A percentile compares a stretch with the other conserved stretches of the same genome.
Evolutionary conservation across 75 land plant genomes (phyloP).

Genomic region (Larix kaempferi): DNA sequence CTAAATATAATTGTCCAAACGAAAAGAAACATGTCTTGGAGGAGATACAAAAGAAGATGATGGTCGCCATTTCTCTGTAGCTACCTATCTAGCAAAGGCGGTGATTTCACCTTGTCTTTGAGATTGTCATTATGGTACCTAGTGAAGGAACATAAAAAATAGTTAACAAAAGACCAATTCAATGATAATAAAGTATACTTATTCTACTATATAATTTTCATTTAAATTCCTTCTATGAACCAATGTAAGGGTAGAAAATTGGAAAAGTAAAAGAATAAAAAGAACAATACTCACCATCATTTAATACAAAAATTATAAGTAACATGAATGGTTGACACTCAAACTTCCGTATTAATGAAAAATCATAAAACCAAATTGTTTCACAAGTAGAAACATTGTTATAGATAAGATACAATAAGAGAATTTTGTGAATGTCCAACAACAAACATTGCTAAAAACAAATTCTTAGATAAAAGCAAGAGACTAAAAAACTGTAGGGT

Average conservation of each 20-base stretch:
- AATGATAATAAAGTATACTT: neutral
- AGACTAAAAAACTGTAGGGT: no score
- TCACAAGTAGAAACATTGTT: neutral
- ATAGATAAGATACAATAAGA: no score
- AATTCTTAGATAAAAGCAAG: no score
- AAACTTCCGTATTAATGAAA: slow-evolving; percentile 40
- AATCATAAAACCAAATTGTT: slow-evolving; percentile 47
- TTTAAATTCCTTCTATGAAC: neutral
- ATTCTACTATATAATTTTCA: neutral
- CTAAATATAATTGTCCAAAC: slow-evolving; percentile 15
- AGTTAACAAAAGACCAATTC: neutral
- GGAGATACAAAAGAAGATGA: slow-evolving; percentile 49
- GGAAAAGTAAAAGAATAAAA: neutral
- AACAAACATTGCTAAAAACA: no score
- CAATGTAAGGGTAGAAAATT: neutral
- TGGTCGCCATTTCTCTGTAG: slow-evolving; percentile 48
- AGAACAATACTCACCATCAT: slow-evolving; percentile 44
- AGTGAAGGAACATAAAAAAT: neutral
- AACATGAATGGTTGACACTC: slow-evolving; percentile 61
- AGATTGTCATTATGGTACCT: slow-evolving; percentile 73
- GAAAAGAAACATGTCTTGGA: slow-evolving; percentile 37
- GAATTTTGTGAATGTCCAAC: no score
- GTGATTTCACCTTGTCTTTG: slow-evolving; percentile 59
- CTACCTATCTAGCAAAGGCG: slow-evolving; percentile 59
- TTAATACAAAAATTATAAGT: slow-evolving; percentile 53